These are phyloP conservation scores for Penicillium sp. DNA, from an alignment of 2,329 filamentous ascomycete genomes.

Conservation along the genomic window DNA sequence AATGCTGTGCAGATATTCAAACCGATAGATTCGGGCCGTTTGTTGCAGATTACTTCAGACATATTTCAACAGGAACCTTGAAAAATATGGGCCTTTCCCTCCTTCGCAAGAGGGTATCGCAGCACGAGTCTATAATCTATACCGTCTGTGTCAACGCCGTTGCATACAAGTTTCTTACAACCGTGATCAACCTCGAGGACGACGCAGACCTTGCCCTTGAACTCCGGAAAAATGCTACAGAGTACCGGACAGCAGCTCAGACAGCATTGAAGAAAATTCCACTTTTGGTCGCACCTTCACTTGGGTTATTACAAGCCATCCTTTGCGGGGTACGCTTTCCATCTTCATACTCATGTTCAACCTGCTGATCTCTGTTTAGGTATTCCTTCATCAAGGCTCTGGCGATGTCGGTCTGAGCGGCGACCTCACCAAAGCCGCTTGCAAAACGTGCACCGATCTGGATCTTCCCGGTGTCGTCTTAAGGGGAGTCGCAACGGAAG, in stretches of 20 bases:
- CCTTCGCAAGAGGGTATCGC: slow-evolving; percentile 7
- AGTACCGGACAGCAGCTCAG: slow-evolving; percentile 11
- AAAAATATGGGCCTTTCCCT: slow-evolving; percentile 24
- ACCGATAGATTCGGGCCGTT: slow-evolving; percentile 18
- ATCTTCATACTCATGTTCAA: neutral
- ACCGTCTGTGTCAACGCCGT: slow-evolving; percentile 22
- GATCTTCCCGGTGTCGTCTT: slow-evolving; percentile 3
- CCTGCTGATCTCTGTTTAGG: slow-evolving; percentile 10
- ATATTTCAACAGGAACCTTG: slow-evolving; percentile 16
- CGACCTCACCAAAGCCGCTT: slow-evolving; percentile 22
- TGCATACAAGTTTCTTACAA: slow-evolving; percentile 26
- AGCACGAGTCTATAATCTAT: slow-evolving; percentile 13
- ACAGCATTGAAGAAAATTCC: slow-evolving; percentile 18
- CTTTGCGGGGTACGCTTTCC: neutral
- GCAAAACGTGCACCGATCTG: slow-evolving; percentile 21
- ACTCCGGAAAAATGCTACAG: neutral
- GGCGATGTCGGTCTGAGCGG: slow-evolving; percentile 20
- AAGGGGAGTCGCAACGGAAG: slow-evolving; percentile 6
- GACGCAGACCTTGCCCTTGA: slow-evolving; percentile 1
- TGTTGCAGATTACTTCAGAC: slow-evolving; percentile 24
- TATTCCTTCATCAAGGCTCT: slow-evolving; percentile 24
- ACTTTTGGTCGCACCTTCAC: slow-evolving; percentile 12
- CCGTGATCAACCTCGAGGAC: slow-evolving; percentile 3
- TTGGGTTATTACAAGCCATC: slow-evolving; percentile 17
- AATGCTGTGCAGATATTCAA: slow-evolving; percentile 15